Conservation (phyloP, 1,284 basidiomycete genomes). For the Pterulicium gracile region DNA sequence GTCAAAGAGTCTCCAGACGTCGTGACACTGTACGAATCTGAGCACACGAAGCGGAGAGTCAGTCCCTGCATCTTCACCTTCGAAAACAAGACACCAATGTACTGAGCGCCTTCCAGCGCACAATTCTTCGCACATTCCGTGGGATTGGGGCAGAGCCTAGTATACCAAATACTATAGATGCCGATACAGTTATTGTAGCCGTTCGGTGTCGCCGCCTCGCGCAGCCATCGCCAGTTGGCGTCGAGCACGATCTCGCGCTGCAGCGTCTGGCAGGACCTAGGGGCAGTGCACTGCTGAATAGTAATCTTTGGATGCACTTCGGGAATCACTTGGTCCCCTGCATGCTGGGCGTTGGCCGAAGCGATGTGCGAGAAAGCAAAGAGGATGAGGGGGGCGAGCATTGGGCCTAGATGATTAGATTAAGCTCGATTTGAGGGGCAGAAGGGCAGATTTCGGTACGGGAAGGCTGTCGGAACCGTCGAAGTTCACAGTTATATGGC, state of each 20-base stretch:
- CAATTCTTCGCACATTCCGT: constrained; percentile 25
- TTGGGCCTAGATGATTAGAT: too few relatives aligned
- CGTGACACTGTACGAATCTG: constrained; percentile 26
- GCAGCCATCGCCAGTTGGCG: constrained; percentile 26
- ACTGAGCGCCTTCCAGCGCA: constrained; percentile 30
- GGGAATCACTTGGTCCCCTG: neutral
- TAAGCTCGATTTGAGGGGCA: too few relatives aligned
- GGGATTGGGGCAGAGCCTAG: constrained; percentile 23
- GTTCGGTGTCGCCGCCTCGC: constrained; percentile 19
- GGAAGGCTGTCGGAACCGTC: too few relatives aligned
- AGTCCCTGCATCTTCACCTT: neutral
- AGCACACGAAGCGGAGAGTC: constrained; percentile 28
- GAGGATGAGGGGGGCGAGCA: constrained; percentile 19
- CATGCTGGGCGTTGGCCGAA: constrained; percentile 9
- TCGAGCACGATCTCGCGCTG: constrained; percentile 18
- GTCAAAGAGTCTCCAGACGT: constrained; percentile 24
- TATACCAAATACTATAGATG: constrained; percentile 26
- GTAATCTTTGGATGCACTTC: neutral
- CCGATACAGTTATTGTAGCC: constrained; percentile 33
- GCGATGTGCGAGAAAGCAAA: constrained; percentile 13
- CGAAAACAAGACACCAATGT: constrained; percentile 23
- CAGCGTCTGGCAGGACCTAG: neutral
- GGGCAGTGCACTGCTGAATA: neutral
- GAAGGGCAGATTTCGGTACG: too few relatives aligned
- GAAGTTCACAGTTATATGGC: too few relatives aligned